These are phyloP conservation scores for Neurospora sp. DNA, from an alignment of 495 filamentous ascomycete genomes.

Conservation along the genomic window DNA sequence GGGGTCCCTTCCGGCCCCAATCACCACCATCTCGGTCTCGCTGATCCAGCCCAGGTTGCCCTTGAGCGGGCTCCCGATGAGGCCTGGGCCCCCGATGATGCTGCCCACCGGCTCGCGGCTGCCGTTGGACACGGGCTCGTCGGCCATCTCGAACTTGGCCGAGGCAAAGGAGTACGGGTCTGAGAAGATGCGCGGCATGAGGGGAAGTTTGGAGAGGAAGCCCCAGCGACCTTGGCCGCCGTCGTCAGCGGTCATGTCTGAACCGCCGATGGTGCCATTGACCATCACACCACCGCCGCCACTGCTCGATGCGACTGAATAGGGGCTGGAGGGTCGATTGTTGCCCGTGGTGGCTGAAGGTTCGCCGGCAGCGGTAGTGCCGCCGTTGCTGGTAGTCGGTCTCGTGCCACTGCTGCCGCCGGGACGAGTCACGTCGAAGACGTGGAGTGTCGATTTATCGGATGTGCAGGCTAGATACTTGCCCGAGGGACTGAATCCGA, in stretches of 20 bases:
- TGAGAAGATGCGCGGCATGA: conserved; percentile 70
- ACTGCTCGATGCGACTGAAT: neutral
- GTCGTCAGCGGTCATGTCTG: neutral
- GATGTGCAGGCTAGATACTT: conserved; percentile 83
- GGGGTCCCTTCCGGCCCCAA: conserved; percentile 72
- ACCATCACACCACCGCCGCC: neutral
- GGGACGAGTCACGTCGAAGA: conserved; percentile 62
- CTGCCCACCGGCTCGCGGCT: neutral
- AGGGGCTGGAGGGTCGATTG: neutral
- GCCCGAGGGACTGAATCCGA: conserved; percentile 75
- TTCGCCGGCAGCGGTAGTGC: conserved; percentile 34
- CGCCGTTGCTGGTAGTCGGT: conserved; percentile 13
- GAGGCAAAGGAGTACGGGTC: conserved; percentile 75
- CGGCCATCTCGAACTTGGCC: conserved; percentile 66
- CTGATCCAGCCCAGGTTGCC: conserved; percentile 68
- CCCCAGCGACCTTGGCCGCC: conserved; percentile 44
- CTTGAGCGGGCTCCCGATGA: conserved; percentile 45
- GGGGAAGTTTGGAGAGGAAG: conserved; percentile 62
- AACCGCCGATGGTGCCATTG: conserved; percentile 15
- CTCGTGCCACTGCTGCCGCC: conserved; percentile 55
- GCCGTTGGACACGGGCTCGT: conserved; percentile 45
- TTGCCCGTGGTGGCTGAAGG: neutral
- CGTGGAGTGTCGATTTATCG: conserved; percentile 89
- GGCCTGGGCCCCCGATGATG: conserved; percentile 26
- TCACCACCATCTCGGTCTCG: conserved; percentile 57